Evolutionary conservation across 176 grass and related monocot genomes (phyloP), one percentile per base, ranked within the genome.

Genomic region (Paspalum notatum): DNA sequence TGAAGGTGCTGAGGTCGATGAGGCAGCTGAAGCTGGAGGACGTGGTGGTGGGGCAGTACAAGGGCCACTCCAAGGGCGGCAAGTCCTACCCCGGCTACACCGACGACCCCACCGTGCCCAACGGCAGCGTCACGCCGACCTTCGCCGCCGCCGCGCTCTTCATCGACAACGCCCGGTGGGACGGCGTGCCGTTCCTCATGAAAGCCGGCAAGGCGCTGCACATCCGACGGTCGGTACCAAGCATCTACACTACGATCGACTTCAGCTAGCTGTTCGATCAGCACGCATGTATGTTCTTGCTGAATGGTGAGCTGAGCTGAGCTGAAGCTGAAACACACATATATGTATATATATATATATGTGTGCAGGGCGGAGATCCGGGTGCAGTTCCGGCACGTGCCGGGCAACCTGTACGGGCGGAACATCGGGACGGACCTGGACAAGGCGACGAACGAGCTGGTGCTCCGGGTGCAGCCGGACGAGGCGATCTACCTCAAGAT

Each of bases 401-500:
- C 92, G 21, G 95, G 95, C 12, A 98, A 94, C 80, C 84, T 98
- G 21, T 98, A 98, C 90, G 68, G 89, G 22, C 72, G 83, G 14
- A 89, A 12, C 41, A 68, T 71, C 47, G 91, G 90, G 10, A 50
- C 85, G 16, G 87, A 89, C 64, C 85, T 92, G 68, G 95, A 97
- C 69, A 87, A 67, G 82, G 83, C 87, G 74, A 91, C 92, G 27
- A 98, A 98, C 83, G 92, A 94, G 77, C 92, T 98, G 49, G 85
- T 94, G 22, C 91, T 94, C 21, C 83, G 92, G 37, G 95, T 98
- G 53, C 95, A 98, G 89, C 92, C 95, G 4, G 77, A 98, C 80
- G 95, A 98, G 91, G 92, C 89, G 20, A 98, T 98, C 80, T 98
- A 92, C 91, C 87, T 98, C 51, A 98, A 94, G 81, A 91, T 97